Evolutionary conservation across 164 flowering plant genomes (phyloP), one percentile per base, ranked within the genome.

Genomic region (Magnolia kwangsiensis): DNA sequence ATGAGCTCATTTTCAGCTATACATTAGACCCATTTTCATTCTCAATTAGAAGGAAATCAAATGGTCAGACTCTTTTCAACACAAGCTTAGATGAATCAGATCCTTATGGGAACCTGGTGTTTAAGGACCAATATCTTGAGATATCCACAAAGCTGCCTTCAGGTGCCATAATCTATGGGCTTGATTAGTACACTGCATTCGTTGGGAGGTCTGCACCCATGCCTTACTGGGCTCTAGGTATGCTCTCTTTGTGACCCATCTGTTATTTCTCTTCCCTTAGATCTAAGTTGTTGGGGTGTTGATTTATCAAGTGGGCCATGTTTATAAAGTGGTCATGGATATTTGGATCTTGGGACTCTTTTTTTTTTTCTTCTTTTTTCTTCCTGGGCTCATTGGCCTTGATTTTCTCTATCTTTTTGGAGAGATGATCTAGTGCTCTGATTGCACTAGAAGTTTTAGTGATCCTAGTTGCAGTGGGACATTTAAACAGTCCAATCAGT

Each of bases 221-320:
- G 98, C 99, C 99, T 74, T 94, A 94, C 85, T 96, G 99, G 98
- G 82, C 99, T 80, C 81, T 94, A 63, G 99, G 99, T 95, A 88
- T 83, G 77, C 19, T 51, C 27, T 18, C 55, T 72, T 68, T 24
- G 45, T 69, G 51, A 68, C 24, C 73, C 29, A 31, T 19, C 67
- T 13, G 16, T 7, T 50, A 3, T 50, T 19, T 8, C 58, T 70
- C 7, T 68, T 20, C 69, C 0, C 2, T 67, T 51, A 6, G 58
- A 51, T 67, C 8, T 67, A 7, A 67, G 37, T 23, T 49, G 27
- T 19, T 69, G 72, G 72, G 72, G 45, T 69, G 18, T 69, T 51
- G 13, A 51, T 51, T 51, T 8, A 51, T 51, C 13, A 51, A 13
- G 58, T 51, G 58, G 58, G 14, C 58, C 58, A 51, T 51, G 58